Percentiles rank a stretch among this genome's conserved stretches.
These are phyloP conservation scores for Rhynchosporium graminicola DNA, from an alignment of 2,329 filamentous ascomycete genomes.

Conservation along the genomic window DNA sequence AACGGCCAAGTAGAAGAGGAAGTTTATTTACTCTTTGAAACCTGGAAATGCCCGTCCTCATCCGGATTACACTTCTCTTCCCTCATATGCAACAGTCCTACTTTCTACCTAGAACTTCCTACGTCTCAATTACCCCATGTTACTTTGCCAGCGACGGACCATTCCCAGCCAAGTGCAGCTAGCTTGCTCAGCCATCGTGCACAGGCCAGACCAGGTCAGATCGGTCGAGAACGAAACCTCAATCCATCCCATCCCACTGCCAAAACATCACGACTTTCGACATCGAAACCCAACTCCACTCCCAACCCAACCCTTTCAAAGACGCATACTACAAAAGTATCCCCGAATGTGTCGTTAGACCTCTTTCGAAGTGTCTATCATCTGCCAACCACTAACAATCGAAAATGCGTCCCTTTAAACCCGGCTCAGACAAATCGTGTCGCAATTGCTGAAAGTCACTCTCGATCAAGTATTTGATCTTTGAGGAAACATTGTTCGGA, in stretches of 20 bases:
- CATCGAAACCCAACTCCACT: background rate
- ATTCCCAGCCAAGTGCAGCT: conserved; percentile 4
- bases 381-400: background rate
- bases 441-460: conserved; percentile 13
- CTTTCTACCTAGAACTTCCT: background rate
- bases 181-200: conserved; percentile 4
- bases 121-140: background rate
- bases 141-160: conserved; percentile 2
- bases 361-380: background rate
- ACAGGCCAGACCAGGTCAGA: background rate
- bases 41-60: no score
- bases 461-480: conserved; percentile 5
- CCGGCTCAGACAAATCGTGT: conserved; percentile 15
- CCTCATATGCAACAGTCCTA: background rate
- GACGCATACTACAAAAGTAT: background rate
- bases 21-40: no score
- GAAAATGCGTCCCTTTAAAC: conserved; percentile 21
- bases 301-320: background rate
- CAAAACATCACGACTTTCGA: conserved; percentile 7
- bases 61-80: background rate
- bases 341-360: background rate
- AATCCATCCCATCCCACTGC: background rate
- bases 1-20: background rate
- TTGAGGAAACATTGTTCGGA: background rate
- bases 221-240: conserved; percentile 1